Base-by-base conservation (phyloP, 305 asterid species). In the Withania somnifera region DNA sequence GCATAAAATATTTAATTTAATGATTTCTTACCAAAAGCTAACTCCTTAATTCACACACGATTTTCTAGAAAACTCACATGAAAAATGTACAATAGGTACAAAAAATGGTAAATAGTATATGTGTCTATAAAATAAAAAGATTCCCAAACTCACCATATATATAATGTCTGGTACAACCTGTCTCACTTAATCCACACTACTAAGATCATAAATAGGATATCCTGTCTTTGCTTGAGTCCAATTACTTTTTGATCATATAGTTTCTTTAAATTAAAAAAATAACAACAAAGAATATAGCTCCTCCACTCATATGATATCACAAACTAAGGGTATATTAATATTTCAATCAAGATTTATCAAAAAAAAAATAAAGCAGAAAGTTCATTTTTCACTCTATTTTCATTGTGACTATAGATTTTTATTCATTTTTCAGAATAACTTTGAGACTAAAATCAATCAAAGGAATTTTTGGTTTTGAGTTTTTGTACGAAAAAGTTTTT, bases 81-180 rank as follows among this genome's bases (percentile, higher is more conserved):
- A 64, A 17, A 34, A 34, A 32, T 66, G 75, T 64, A 64, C 15
- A 34, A 34, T 3, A n/a, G 11, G 75, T 34, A 64, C 9, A 4
- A 32, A 61, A 34, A 24, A 64, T 64, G 1, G 14, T 64, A 64
- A 64, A 64, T 32, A 64, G 73, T 32, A 66, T 64, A 36, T 15
- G 13, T 17, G 22, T 63, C 42, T 63, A 66, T 64, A 22, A 7
- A n/a, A 66, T 32, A 34, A 34, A 32, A 80, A 85, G 83, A 67
- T 82, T 77, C 83, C 87, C 87, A 17, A 77, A 56, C 83, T 67
- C 52, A 82, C 63, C 83, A 78, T 45, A 78, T 71, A 78, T 45
- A 78, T 71, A 69, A 11, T 69, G 22, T 71, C 22, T 42, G 14
- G 56, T 42, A 71, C 58, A 71, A 24, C 58, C 79, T 71, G 79